phyloP scores from a whole-genome alignment of 75 land plant species.

The Chamaecyparis obtusa region DNA sequence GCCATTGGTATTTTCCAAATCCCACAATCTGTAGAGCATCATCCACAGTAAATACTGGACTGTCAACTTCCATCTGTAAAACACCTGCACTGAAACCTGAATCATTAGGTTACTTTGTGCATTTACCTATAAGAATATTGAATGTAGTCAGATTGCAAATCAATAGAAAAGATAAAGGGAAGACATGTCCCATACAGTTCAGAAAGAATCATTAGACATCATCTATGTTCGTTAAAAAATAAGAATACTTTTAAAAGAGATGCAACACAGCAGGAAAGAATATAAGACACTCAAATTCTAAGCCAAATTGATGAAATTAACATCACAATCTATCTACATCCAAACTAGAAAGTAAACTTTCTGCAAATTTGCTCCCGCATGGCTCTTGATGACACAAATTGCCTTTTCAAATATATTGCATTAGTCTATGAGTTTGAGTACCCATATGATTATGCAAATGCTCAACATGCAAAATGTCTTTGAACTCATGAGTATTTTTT shows the following conservation, averaged over 20 bases:
- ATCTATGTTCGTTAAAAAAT: neutral
- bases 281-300: neutral
- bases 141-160: neutral
- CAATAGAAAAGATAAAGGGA: neutral
- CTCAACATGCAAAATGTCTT: neutral
- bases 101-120: neutral
- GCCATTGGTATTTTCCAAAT: constrained; percentile 37
- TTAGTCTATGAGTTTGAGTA: neutral
- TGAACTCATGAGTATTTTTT: neutral
- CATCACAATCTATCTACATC: neutral
- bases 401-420: neutral
- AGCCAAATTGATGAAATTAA: neutral
- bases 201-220: neutral
- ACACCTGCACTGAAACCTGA: neutral
- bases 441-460: neutral
- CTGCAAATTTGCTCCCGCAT: neutral
- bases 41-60: constrained; percentile 24
- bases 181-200: neutral
- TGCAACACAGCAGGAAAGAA: neutral
- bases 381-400: neutral
- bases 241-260: neutral
- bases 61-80: constrained; percentile 9
- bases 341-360: neutral
- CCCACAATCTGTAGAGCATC: constrained; percentile 39
- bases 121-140: neutral